phyloP scores from a whole-genome alignment of 176 grass and related monocot species.

The Triticum urartu region DNA sequence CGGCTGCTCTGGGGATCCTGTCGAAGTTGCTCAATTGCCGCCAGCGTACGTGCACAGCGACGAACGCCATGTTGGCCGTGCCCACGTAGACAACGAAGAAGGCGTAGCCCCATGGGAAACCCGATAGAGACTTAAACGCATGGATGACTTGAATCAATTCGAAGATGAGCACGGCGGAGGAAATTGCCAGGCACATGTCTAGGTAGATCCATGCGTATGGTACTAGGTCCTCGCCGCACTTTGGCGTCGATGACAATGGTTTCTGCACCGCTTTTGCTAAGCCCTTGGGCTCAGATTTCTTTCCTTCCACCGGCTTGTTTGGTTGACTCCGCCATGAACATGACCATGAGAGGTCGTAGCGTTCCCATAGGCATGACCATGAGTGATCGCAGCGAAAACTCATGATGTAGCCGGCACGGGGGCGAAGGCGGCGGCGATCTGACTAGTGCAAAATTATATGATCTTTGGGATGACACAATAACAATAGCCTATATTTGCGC shows the following conservation, averaged over 20 bases:
- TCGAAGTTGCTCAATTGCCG: not conserved
- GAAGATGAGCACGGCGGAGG: not conserved
- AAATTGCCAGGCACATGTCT: not conserved
- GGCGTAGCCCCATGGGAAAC: not conserved
- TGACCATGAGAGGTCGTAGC: not conserved
- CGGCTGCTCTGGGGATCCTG: not conserved
- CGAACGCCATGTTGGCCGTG: not conserved
- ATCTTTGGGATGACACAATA: not conserved
- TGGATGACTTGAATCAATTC: not conserved
- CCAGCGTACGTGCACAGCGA: not conserved
- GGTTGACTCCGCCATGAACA: not conserved
- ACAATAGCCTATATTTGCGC: no score
- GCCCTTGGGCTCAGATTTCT: not conserved
- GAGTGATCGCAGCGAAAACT: not conserved
- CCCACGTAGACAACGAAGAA: not conserved
- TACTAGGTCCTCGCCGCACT: not conserved
- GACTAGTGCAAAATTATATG: not conserved
- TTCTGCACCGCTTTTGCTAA: not conserved
- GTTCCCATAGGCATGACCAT: not conserved
- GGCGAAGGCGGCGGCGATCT: not conserved
- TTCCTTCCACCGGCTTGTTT: not conserved
- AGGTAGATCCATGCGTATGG: not conserved
- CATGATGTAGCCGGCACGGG: not conserved
- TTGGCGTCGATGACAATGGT: not conserved
- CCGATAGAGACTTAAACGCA: not conserved